Percentiles rank a stretch among this genome's conserved stretches.
phyloP scores from a whole-genome alignment of 257 asterid genomes.

The Lithospermum erythrorhizon region DNA sequence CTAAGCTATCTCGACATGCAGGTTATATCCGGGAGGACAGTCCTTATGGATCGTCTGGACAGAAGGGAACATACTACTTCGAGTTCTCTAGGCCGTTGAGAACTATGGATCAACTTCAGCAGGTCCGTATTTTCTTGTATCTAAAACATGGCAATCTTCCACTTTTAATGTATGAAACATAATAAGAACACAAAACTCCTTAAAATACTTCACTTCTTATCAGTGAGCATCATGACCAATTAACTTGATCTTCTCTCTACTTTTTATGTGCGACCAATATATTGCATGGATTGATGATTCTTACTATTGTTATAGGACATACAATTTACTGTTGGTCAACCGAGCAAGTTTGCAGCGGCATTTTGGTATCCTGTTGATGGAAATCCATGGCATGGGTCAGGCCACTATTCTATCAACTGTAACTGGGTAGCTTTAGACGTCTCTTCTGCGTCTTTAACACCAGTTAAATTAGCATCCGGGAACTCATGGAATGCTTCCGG shows the following conservation, averaged over 20 bases:
- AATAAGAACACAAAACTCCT: neutral
- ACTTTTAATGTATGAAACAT: neutral
- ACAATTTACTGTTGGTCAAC: slow-evolving; percentile 56
- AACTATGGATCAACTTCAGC: slow-evolving; percentile 82
- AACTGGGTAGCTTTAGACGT: slow-evolving; percentile 64
- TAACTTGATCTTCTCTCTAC: neutral
- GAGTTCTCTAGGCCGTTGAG: slow-evolving; percentile 76
- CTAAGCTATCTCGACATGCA: slow-evolving; percentile 13
- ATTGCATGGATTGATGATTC: neutral
- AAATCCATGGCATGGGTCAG: slow-evolving; percentile 71
- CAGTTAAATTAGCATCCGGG: slow-evolving; percentile 22
- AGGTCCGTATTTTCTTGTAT: slow-evolving; percentile 25
- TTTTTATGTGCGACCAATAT: neutral
- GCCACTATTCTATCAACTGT: slow-evolving; percentile 58
- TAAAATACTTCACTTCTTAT: neutral
- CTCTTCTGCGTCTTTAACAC: slow-evolving; percentile 27
- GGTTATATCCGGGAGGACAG: slow-evolving; percentile 67
- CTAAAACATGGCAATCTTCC: too few relatives aligned
- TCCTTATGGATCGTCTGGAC: slow-evolving; percentile 53
- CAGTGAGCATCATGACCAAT: neutral
- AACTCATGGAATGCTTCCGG: slow-evolving; percentile 73
- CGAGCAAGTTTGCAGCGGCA: slow-evolving; percentile 67
- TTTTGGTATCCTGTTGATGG: slow-evolving; percentile 67
- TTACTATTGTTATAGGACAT: slow-evolving; percentile 40
- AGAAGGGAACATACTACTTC: slow-evolving; percentile 66